Base-by-base conservation (phyloP, 768 basidiomycete species). In the Russula sp. region DNA sequence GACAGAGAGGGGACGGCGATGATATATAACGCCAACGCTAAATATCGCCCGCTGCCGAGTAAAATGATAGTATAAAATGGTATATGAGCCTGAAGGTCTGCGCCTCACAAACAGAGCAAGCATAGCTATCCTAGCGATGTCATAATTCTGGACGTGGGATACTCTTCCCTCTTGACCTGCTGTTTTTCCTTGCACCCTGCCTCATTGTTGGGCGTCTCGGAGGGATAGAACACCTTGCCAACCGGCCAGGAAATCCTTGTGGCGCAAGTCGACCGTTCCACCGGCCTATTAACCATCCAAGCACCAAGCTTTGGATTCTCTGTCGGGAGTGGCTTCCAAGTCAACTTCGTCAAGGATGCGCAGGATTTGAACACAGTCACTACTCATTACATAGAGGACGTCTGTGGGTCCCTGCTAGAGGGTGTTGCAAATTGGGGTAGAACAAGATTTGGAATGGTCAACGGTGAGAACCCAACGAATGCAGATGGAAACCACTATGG, bases 271-370 rank as follows among this genome's bases (percentile, higher is more conserved):
- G 76, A 82, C 51, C 84, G 83, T 36, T 77, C 73, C 16, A 65
- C 72, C 0, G 73, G 74, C 14, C 69, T 66, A 4, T 70, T 77
- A 45, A 69, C 65, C 25, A 75, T 86, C 57, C 78, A 75, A 70
- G 75, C 86, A 22, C 85, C 87, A 5, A 81, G 78, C 55, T 78
- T 76, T 35, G 86, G 86, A 16, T 92, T 87, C 84, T 83, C 84
- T 13, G 49, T 71, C n/a, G 87, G 85, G 59, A 58, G 65, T 38
- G 75, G 73, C 53, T 94, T 81, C 81, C 85, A 81, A 59, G 78
- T 95, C 73, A 90, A 93, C 76, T 72, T 94, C 32, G 83, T 86
- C 63, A 68, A 76, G 66, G 77, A 81, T 65, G 64, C 77, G 3
- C 58, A 78, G 20, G 55, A 82, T 57, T 74, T 81, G 25, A 69